Conservation (phyloP, 805 yeast species). For the Candida pseudoglaebosa region DNA sequence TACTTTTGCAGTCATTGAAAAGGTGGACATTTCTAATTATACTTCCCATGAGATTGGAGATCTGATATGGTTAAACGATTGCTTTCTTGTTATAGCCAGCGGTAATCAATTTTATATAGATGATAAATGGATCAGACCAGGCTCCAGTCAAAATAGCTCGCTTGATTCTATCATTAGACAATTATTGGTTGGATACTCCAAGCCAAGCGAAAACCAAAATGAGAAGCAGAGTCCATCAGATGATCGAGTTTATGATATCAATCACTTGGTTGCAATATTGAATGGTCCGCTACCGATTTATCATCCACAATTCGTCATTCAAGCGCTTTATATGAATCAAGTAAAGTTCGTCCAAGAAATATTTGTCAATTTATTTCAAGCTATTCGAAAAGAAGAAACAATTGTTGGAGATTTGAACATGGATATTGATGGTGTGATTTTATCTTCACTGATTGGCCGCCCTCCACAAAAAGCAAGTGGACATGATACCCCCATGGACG, state of each 20-base stretch:
- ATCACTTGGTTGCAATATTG: constrained; percentile 68
- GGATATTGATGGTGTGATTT: constrained; percentile 17
- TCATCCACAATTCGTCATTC: constrained; percentile 86
- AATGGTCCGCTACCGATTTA: constrained; percentile 89
- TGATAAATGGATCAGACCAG: constrained; percentile 51
- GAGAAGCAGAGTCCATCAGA: constrained; percentile 1
- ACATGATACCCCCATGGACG: constrained; percentile 2
- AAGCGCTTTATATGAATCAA: constrained; percentile 63
- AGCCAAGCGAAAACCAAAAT: constrained; percentile 5
- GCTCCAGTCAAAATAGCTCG: constrained; percentile 19
- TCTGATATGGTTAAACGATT: constrained; percentile 79
- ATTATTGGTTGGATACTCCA: constrained; percentile 29
- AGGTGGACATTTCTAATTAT: constrained; percentile 62
- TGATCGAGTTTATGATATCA: constrained; percentile 40
- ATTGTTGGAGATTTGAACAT: constrained; percentile 33
- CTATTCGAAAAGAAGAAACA: constrained; percentile 38
- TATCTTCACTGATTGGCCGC: constrained; percentile 7
- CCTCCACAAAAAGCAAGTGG: constrained; percentile 2
- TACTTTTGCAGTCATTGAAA: constrained; percentile 70
- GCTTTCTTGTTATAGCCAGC: constrained; percentile 75
- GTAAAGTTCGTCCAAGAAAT: constrained; percentile 52
- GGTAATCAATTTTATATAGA: constrained; percentile 88
- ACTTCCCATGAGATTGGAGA: constrained; percentile 86
- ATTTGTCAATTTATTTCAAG: constrained; percentile 48
- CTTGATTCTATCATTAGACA: constrained; percentile 53